Percentiles rank a stretch among this genome's conserved stretches.
Evolutionary conservation across 1,139 yeast genomes (phyloP).

Genomic region (Candida neerlandica): DNA sequence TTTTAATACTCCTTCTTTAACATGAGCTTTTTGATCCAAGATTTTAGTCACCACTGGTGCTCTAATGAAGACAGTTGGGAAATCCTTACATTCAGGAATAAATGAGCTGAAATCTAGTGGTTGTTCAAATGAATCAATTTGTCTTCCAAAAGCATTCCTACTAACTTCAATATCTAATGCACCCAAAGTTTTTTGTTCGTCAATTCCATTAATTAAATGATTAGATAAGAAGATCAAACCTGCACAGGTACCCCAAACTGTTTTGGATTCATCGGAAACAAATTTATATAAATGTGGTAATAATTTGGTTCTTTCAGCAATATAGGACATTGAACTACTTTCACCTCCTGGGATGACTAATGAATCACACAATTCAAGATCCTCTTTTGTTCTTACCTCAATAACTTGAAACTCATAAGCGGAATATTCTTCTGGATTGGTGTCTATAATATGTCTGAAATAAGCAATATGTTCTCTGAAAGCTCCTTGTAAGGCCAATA

Average conservation of each 20-base stretch:
- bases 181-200: slow-evolving; percentile 63
- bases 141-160: slow-evolving; percentile 82
- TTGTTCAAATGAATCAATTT: slow-evolving; percentile 64
- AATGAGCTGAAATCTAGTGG: slow-evolving; percentile 52
- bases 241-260: slow-evolving; percentile 89
- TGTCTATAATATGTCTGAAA: slow-evolving; percentile 41
- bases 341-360: slow-evolving; percentile 83
- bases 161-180: slow-evolving; percentile 66
- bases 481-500: slow-evolving; percentile 81
- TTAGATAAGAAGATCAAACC: slow-evolving; percentile 72
- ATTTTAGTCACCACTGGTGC: slow-evolving; percentile 70
- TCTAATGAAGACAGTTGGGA: slow-evolving; percentile 70
- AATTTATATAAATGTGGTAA: slow-evolving; percentile 56
- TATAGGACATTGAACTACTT: slow-evolving; percentile 72
- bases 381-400: slow-evolving; percentile 56
- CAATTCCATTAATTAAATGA: slow-evolving; percentile 55
- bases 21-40: slow-evolving; percentile 17
- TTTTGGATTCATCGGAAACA: slow-evolving; percentile 49
- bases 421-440: slow-evolving; percentile 20
- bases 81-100: slow-evolving; percentile 41
- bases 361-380: slow-evolving; percentile 56
- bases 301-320: slow-evolving; percentile 67
- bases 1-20: slow-evolving; percentile 21
- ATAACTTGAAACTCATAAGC: slow-evolving; percentile 30
- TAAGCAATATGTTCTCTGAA: slow-evolving; percentile 70